Conservation (phyloP, 169 alveolate species). For the Toxoplasma gondii region DNA sequence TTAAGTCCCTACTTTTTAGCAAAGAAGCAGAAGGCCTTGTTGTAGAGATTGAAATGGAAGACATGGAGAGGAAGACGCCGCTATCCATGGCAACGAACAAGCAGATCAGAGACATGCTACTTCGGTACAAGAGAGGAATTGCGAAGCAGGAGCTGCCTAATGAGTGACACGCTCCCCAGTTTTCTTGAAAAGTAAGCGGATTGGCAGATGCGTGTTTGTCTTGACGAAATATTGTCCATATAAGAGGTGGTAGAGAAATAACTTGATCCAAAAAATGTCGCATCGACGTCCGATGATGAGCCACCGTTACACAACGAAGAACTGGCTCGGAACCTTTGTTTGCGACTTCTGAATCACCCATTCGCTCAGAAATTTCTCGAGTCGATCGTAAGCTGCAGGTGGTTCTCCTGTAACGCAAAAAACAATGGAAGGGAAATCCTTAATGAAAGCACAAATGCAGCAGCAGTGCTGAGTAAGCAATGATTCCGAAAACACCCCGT, state of each 20-base stretch:
- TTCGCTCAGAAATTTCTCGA: slow-evolving; percentile 81
- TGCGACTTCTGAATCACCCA: slow-evolving; percentile 69
- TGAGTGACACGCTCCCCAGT: background rate
- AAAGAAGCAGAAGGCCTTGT: slow-evolving; percentile 28
- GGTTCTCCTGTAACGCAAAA: slow-evolving; percentile 79
- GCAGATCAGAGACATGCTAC: slow-evolving; percentile 33
- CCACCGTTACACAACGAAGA: background rate
- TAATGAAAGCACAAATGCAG: background rate
- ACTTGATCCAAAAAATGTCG: no score
- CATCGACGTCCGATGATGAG: background rate
- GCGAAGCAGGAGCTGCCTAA: background rate
- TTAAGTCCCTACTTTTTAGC: slow-evolving; percentile 36
- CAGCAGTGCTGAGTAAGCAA: background rate
- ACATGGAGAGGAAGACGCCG: slow-evolving; percentile 44
- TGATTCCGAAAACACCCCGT: background rate
- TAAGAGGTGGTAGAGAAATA: no score
- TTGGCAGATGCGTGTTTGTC: background rate
- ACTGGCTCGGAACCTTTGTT: slow-evolving; percentile 56
- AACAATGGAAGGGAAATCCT: background rate
- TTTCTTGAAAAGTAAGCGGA: background rate
- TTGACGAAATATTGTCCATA: no score
- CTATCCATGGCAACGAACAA: slow-evolving; percentile 36
- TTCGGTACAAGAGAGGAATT: slow-evolving; percentile 39
- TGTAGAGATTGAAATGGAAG: slow-evolving; percentile 33
- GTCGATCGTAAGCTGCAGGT: slow-evolving; percentile 85